Conservation (phyloP, 2,329 filamentous ascomycete species). For the Pestalotiopsis sp. region DNA sequence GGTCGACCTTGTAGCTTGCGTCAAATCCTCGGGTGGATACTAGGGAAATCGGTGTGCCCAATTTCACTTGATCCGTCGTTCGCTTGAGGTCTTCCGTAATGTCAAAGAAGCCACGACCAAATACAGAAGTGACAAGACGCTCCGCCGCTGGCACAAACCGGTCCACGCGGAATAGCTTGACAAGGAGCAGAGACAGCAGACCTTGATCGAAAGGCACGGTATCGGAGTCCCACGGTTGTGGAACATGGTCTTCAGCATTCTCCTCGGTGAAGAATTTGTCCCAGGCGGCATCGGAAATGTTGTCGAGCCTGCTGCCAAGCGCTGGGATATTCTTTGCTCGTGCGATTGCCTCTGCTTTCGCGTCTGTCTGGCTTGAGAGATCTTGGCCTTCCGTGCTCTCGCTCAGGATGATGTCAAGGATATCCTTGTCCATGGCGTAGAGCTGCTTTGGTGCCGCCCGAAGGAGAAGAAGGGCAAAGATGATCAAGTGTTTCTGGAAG, state of each 20-base stretch:
- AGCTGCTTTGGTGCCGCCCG: conserved; percentile 74
- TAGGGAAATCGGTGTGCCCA: conserved; percentile 83
- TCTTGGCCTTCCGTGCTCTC: conserved; percentile 75
- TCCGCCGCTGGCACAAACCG: conserved; percentile 92
- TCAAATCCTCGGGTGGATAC: conserved; percentile 97
- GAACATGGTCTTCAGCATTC: conserved; percentile 81
- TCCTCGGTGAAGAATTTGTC: conserved; percentile 83
- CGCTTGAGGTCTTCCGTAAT: conserved; percentile 82
- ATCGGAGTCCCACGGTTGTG: conserved; percentile 70
- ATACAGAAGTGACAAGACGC: conserved; percentile 84
- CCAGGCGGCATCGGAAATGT: conserved; percentile 68
- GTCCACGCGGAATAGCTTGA: conserved; percentile 95
- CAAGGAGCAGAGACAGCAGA: conserved; percentile 80
- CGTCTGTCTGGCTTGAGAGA: conserved; percentile 68
- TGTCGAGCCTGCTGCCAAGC: conserved; percentile 73
- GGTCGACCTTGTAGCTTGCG: conserved; percentile 98
- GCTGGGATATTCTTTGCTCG: conserved; percentile 69
- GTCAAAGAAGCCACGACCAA: conserved; percentile 81
- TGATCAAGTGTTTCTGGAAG: conserved; percentile 91
- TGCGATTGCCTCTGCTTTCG: conserved; percentile 68
- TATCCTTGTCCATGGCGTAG: conserved; percentile 87
- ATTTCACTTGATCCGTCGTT: conserved; percentile 81
- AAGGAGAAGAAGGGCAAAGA: conserved; percentile 89
- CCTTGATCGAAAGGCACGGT: conserved; percentile 71
- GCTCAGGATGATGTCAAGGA: conserved; percentile 87